Conservation (phyloP, 208 protist genomes). For the Porcisia hertigi region DNA sequence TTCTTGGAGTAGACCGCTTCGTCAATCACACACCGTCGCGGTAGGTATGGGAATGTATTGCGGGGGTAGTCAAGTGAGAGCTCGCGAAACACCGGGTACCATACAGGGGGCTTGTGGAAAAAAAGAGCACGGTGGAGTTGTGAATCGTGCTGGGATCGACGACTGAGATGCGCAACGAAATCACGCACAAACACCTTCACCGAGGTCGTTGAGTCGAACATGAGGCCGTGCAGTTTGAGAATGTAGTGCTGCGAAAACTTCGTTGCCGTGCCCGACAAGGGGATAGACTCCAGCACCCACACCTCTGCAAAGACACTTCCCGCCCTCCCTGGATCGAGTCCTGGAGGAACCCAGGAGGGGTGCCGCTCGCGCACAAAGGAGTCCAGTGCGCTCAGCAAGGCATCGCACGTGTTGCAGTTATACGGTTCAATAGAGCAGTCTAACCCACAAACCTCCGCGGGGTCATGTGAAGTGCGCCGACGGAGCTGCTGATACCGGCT, state of each 20-base stretch:
- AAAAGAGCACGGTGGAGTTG: constrained; percentile 67
- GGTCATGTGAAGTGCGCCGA: constrained; percentile 9
- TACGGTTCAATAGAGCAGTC: constrained; percentile 50
- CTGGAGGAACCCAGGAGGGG: constrained; percentile 22
- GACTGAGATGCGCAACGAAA: constrained; percentile 63
- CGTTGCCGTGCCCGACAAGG: constrained; percentile 10
- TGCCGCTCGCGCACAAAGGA: constrained; percentile 41
- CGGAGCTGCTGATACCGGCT: constrained; percentile 22
- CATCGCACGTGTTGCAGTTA: constrained; percentile 36
- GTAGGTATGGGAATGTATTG: constrained; percentile 49
- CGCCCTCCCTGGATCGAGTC: background rate
- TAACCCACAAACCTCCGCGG: constrained; percentile 39
- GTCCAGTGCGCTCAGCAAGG: constrained; percentile 50
- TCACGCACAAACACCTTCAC: constrained; percentile 60
- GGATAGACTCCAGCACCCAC: constrained; percentile 52
- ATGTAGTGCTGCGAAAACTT: constrained; percentile 91
- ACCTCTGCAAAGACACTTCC: constrained; percentile 34
- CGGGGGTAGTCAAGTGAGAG: constrained; percentile 24
- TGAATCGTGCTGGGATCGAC: constrained; percentile 3
- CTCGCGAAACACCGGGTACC: constrained; percentile 13
- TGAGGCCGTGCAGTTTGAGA: constrained; percentile 49
- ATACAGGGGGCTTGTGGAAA: constrained; percentile 58
- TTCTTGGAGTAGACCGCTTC: constrained; percentile 83
- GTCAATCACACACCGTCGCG: constrained; percentile 74
- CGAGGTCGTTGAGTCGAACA: constrained; percentile 51